Base-by-base conservation (phyloP, 176 grass and related monocot genomes). In the Ensete glaucum region DNA sequence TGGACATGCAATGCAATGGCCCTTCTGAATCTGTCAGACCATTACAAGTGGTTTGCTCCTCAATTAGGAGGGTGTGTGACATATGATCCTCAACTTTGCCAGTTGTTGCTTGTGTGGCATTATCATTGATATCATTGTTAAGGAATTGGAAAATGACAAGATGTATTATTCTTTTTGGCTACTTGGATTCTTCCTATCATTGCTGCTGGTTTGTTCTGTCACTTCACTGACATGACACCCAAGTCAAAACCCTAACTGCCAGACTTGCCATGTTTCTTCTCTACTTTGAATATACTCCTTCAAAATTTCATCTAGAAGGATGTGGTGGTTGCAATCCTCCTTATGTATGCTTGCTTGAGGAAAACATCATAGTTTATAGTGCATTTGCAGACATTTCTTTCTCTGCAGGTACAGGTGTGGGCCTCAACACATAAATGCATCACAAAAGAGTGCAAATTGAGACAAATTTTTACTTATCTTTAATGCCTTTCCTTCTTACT, bases 211-310 rank as follows among this genome's bases (percentile, higher is more conserved):
- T 70, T 50, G 48, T 65, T 65, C 63, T 20, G 48, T 70, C 16
- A 50, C 17, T 52, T 70, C 51, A 4, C 50, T 75, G 15, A 75
- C 54, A 48, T 59, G 73, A 59, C 73, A 75, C 27, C 73, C 53
- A 48, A 60, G 54, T 43, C 73, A 56, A 74, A 60, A 17, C 54
- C 52, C 16, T 48, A 75, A 59, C 54, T 12, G 73, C 73, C 73
- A 59, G 73, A 75, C 26, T 34, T 60, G 52, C 54, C 23, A 48
- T 48, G 26, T 75, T 59, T 75, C 73, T 48, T 75, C 1, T 17
- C 73, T 75, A 60, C 73, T 75, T 60, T 11, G 8, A 70, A 51
- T 20, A 21, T 1, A 50, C 29, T 51, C 15, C 49, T 69, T 20
- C n/a, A 50, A n/a, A 15, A 51, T 23, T 23, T 23, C 51, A n/a